Conservation (phyloP, 108 stramenopile genomes). For the Pseudonitzschia delicatissima region DNA sequence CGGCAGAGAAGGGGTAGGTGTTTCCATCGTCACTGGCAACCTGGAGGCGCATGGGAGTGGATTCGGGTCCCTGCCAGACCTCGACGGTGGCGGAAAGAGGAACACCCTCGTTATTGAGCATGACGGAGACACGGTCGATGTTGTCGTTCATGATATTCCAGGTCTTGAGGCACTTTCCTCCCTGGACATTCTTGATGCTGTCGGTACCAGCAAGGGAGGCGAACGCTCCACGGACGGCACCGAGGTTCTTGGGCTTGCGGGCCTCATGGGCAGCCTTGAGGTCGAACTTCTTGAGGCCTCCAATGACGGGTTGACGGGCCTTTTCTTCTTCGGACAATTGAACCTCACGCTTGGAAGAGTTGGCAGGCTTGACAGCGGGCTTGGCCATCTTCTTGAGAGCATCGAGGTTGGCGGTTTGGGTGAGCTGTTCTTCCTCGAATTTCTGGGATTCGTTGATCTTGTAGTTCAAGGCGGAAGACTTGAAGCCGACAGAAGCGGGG, state of each 20-base stretch:
- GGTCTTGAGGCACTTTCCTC: slow-evolving; percentile 6
- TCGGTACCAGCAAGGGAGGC: background rate
- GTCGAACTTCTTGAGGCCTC: slow-evolving; percentile 2
- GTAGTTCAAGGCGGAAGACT: slow-evolving; percentile 8
- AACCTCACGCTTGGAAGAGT: background rate
- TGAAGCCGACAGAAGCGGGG: background rate
- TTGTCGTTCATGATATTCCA: slow-evolving; percentile 10
- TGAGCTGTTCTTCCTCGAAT: slow-evolving; percentile 1
- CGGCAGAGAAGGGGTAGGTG: slow-evolving; percentile 54
- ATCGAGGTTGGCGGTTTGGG: background rate
- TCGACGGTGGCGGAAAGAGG: slow-evolving; percentile 5
- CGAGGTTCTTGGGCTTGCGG: background rate
- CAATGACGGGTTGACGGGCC: background rate
- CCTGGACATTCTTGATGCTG: slow-evolving; percentile 5
- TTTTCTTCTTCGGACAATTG: background rate
- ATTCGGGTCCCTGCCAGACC: slow-evolving; percentile 48
- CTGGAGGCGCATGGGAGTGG: slow-evolving; percentile 53
- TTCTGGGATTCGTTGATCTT: slow-evolving; percentile 1
- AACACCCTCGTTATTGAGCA: slow-evolving; percentile 12
- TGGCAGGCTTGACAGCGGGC: background rate
- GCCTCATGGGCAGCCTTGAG: background rate
- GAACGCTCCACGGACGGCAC: slow-evolving; percentile 12
- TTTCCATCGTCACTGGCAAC: slow-evolving; percentile 59
- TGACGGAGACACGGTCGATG: slow-evolving; percentile 8
- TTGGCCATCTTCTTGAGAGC: background rate